A percentile compares a stretch with the other conserved stretches of the same genome.
These are phyloP conservation scores for Lepiota subincarnata DNA, from an alignment of 768 basidiomycete species.

Conservation along the genomic window DNA sequence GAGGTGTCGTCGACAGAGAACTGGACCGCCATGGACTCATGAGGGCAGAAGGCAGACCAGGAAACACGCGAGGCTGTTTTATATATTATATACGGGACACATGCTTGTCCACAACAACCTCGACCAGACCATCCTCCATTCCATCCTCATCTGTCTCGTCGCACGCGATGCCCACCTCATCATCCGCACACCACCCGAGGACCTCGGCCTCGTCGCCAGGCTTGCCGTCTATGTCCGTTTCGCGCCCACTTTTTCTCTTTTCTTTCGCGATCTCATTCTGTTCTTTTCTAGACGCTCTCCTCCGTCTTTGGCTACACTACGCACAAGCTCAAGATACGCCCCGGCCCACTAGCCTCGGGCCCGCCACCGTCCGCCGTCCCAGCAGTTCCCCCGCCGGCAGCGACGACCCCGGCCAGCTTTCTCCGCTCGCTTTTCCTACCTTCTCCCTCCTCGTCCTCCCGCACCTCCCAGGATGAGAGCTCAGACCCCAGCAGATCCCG, in stretches of 20 bases:
- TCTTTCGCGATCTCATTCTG: background rate
- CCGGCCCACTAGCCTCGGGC: background rate
- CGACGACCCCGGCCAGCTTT: slow-evolving; percentile 14
- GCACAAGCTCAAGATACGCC: slow-evolving; percentile 51
- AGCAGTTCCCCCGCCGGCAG: slow-evolving; percentile 8
- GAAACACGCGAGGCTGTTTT: too few species aligned
- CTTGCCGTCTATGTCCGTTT: slow-evolving; percentile 54
- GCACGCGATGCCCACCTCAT: slow-evolving; percentile 62
- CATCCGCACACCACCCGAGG: slow-evolving; percentile 62
- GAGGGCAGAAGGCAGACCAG: background rate
- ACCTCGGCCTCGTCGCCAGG: slow-evolving; percentile 54
- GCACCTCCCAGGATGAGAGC: slow-evolving; percentile 21
- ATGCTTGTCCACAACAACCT: too few species aligned
- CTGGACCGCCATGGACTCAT: slow-evolving; percentile 27
- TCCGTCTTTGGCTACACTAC: slow-evolving; percentile 56
- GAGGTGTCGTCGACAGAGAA: slow-evolving; percentile 65
- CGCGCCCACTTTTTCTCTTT: slow-evolving; percentile 4
- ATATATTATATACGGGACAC: too few species aligned
- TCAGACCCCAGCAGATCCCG: slow-evolving; percentile 15
- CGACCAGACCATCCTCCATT: slow-evolving; percentile 61
- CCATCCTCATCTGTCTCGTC: slow-evolving; percentile 61
- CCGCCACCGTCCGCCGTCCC: too few species aligned
- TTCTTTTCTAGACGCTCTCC: slow-evolving; percentile 48
- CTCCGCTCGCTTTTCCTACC: slow-evolving; percentile 27
- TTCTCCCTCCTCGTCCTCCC: slow-evolving; percentile 12